Evolutionary conservation across 441 rosid genomes (phyloP), one percentile per base, ranked within the genome.

Genomic region (Erodium trifolium): DNA sequence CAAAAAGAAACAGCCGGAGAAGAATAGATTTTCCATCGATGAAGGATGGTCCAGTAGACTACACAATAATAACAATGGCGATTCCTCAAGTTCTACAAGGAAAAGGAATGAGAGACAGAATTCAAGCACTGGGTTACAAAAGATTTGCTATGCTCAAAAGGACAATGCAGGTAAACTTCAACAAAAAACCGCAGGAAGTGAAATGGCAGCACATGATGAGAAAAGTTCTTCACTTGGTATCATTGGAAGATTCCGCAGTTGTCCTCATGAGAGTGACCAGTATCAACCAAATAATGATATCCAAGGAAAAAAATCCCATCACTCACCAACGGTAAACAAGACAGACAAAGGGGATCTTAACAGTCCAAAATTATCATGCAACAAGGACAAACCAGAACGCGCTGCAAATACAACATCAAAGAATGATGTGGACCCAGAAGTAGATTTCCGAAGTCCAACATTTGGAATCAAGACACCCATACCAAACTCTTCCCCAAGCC

Each of bases 381-480:
- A 75, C 63, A 71, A 68, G 72, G 84, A 77, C 66, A 75, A 76
- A 70, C 80, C 72, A 75, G 83, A 79, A 72, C 78, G 67, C 37
- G 37, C 72, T 53, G 72, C 37, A 70, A 70, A 63, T 71, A 63
- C 77, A 67, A 73, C 81, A 73, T 68, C 60, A 14, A 81, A 78
- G 73, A 77, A 79, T 73, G 57, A 70, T 62, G 39, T 70, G 39
- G 82, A 81, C 53, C 81, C 73, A 67, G 81, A 73, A 68, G 77
- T 80, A 70, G 83, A 76, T 74, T 76, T 80, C 66, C 81, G 68
- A 72, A 89, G 92, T 82, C 97, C 89, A 74, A 86, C 91, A 31
- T 78, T 88, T 72, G 83, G 80, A 70, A 73, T 80, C 66, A 71
- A 64, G 78, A 76, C 80, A 19, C 89, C 89, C 51, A 67, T 47